These are phyloP conservation scores for Aspergillus homomorphus DNA, from an alignment of 495 filamentous ascomycete species.

Conservation along the genomic window DNA sequence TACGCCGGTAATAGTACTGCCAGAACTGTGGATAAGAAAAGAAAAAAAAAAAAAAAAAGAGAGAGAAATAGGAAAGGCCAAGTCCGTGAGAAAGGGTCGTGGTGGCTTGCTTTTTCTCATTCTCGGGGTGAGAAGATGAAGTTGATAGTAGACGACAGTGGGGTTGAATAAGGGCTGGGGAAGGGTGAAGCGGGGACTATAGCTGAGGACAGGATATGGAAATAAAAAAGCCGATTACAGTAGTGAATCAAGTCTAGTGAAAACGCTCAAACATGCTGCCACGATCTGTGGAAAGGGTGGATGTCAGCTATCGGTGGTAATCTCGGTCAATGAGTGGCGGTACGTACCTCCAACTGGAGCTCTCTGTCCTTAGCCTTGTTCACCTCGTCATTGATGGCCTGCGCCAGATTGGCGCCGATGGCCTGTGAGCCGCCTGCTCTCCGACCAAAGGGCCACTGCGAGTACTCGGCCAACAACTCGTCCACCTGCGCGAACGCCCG, in stretches of 20 bases:
- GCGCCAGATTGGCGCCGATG: conserved; percentile 91
- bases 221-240: conserved; percentile 50
- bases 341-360: conserved; percentile 82
- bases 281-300: conserved; percentile 61
- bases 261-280: conserved; percentile 92
- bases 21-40: background rate
- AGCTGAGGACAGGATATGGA: conserved; percentile 6
- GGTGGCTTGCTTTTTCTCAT: background rate
- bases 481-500: conserved; percentile 95
- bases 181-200: conserved; percentile 8
- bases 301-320: conserved; percentile 14
- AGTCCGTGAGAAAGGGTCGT: background rate
- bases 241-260: conserved; percentile 91
- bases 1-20: background rate
- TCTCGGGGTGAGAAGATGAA: conserved; percentile 13
- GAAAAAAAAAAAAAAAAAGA: background rate
- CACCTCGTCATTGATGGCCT: conserved; percentile 83
- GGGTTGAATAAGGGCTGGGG: background rate
- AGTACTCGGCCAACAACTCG: conserved; percentile 91
- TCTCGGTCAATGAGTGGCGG: background rate
- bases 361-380: conserved; percentile 84
- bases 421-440: conserved; percentile 69
- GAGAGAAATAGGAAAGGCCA: background rate
- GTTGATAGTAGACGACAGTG: conserved; percentile 6
- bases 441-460: conserved; percentile 91